Evolutionary conservation across 768 basidiomycete genomes (phyloP), one percentile per base, ranked within the genome.

Genomic region (Pleurotus pulmonarius): DNA sequence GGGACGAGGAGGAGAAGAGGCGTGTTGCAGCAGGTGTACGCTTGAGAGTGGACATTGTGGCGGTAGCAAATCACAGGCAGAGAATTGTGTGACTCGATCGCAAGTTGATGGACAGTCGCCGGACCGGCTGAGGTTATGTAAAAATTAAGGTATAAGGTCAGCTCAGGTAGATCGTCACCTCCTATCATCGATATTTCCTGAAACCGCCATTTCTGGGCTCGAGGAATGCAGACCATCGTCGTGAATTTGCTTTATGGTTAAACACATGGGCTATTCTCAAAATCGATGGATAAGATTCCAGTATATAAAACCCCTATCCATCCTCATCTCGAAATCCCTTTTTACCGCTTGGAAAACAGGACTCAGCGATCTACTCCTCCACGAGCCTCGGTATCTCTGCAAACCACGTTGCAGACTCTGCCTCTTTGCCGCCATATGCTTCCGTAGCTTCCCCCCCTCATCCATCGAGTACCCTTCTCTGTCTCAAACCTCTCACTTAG

Each of bases 11-110:
- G 16, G 51, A 53, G 51, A 53, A 53, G 51, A 40, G 39, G 39
- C 38, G 51, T 16, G 24, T 25, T 20, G 52, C 55, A 40, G 20
- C 58, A 34, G 29, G 29, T 8, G 29, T 34, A 34, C 29, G 29
- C 9, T 34, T 34, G 29, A 34, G n/a, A 51, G 57, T 13, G 3
- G 58, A 53, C 46, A 56, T 62, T 9, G 63, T 37, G 46, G 62
- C 24, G 22, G 46, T 47, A 24, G 48, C 48, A 26, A 49, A 49
- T 49, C 48, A 49, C 48, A 49, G 37, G 48, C 5, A 34, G 26
- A 11, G 26, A 29, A 26, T 49, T 49, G 48, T 53, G 51, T 53
- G 51, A 53, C 51, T 53, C 51, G 51, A 53, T 53, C 51, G 51
- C 51, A 41, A 40, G 39, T n/a, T 39, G n/a, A 39, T 22, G 51